Conservation (phyloP, 1,284 basidiomycete species). For the Ganoderma leucocontextum region DNA sequence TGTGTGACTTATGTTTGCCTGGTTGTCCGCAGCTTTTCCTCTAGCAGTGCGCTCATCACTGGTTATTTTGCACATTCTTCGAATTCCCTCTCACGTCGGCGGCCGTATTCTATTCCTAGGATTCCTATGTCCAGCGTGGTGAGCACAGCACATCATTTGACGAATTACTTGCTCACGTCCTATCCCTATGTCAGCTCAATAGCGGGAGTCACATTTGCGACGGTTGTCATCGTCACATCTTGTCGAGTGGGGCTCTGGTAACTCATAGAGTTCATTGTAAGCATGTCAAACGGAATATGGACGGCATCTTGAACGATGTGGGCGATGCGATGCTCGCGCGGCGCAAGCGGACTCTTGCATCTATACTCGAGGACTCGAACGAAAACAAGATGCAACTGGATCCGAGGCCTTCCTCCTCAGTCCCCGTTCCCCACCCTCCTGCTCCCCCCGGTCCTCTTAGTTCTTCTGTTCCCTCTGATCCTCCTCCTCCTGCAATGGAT, state of each 20-base stretch:
- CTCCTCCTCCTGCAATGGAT: background rate
- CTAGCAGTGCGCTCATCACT: too few relatives aligned
- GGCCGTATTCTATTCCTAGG: background rate
- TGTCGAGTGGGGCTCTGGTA: background rate
- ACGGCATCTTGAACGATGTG: background rate
- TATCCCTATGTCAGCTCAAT: background rate
- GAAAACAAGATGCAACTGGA: background rate
- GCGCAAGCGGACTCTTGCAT: background rate
- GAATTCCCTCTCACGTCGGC: background rate
- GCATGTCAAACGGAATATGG: background rate
- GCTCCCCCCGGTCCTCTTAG: background rate
- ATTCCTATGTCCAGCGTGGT: background rate
- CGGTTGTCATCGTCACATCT: background rate
- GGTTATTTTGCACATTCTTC: too few relatives aligned
- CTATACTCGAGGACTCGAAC: background rate
- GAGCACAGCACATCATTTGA: background rate
- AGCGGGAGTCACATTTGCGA: background rate
- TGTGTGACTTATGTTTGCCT: background rate
- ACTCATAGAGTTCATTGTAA: background rate
- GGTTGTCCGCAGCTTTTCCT: background rate
- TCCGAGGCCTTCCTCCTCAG: background rate
- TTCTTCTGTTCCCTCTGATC: background rate
- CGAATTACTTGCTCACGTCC: background rate
- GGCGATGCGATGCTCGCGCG: background rate
- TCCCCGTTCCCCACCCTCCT: background rate